Evolutionary conservation across 2,329 filamentous ascomycete genomes (phyloP).

Genomic region (Rhinocladiella similis): DNA sequence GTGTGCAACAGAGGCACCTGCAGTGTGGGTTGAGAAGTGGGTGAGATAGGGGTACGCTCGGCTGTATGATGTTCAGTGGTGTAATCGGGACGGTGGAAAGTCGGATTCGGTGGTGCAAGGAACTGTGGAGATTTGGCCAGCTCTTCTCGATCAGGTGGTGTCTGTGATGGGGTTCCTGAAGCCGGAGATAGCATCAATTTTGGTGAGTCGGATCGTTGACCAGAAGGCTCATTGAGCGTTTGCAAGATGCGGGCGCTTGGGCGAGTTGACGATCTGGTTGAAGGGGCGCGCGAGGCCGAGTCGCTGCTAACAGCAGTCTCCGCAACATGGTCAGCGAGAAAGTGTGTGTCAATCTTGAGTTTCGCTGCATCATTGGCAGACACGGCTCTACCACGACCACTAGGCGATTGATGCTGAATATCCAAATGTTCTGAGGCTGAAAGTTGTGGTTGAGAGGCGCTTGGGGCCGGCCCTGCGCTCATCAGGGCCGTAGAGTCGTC

Average conservation of each 20-base stretch:
- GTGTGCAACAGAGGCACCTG: slow-evolving; percentile 24
- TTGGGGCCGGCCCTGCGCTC: slow-evolving; percentile 48
- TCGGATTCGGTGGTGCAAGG: slow-evolving; percentile 22
- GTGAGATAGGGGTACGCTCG: slow-evolving; percentile 20
- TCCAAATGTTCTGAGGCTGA: slow-evolving; percentile 22
- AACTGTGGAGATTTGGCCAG: slow-evolving; percentile 17
- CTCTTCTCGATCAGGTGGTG: slow-evolving; percentile 30
- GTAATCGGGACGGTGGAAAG: slow-evolving; percentile 38
- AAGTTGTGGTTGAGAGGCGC: slow-evolving; percentile 29
- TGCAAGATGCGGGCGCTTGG: slow-evolving; percentile 19
- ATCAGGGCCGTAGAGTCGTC: slow-evolving; percentile 53
- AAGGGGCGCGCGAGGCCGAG: slow-evolving; percentile 2
- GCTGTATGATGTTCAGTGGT: slow-evolving; percentile 33
- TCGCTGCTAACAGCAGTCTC: slow-evolving; percentile 16
- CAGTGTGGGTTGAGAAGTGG: slow-evolving; percentile 12
- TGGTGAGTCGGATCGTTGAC: slow-evolving; percentile 35
- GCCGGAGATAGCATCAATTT: slow-evolving; percentile 41
- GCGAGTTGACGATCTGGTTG: slow-evolving; percentile 3
- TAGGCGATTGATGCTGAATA: slow-evolving; percentile 5
- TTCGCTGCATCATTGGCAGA: slow-evolving; percentile 59
- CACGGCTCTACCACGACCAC: slow-evolving; percentile 52
- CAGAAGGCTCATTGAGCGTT: slow-evolving; percentile 21
- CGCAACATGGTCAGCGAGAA: slow-evolving; percentile 28
- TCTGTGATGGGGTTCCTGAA: slow-evolving; percentile 34
- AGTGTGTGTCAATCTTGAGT: slow-evolving; percentile 44